phyloP scores from a whole-genome alignment of 495 filamentous ascomycete species.

The Lepraria neglecta region DNA sequence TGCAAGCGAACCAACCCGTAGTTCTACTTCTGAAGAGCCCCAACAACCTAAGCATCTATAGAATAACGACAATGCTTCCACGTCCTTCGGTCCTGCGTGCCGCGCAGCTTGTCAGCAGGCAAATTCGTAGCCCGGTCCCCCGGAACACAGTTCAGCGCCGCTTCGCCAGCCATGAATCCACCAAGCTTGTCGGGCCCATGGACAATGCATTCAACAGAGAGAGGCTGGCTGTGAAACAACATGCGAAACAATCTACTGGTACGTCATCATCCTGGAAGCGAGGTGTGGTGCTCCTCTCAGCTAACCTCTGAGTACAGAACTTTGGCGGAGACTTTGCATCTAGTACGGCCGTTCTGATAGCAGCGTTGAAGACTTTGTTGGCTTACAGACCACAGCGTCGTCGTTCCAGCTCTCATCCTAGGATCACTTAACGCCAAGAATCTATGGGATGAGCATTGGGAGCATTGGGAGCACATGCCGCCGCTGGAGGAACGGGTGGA shows the following conservation, averaged over 20 bases:
- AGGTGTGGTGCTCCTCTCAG: background rate
- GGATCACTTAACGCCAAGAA: slow-evolving; percentile 73
- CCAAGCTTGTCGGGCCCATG: slow-evolving; percentile 43
- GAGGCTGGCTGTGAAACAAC: slow-evolving; percentile 74
- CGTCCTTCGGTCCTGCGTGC: slow-evolving; percentile 57
- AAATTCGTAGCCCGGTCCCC: slow-evolving; percentile 48
- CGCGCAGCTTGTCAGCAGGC: slow-evolving; percentile 50
- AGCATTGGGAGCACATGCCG: slow-evolving; percentile 81
- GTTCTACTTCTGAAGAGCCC: background rate
- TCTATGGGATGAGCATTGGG: slow-evolving; percentile 92
- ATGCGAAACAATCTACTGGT: slow-evolving; percentile 76
- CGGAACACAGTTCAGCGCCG: slow-evolving; percentile 61
- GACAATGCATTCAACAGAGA: slow-evolving; percentile 89
- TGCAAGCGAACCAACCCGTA: background rate
- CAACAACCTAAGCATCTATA: background rate
- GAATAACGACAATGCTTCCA: slow-evolving; percentile 46
- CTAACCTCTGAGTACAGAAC: slow-evolving; percentile 46
- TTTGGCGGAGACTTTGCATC: slow-evolving; percentile 90
- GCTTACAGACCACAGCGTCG: slow-evolving; percentile 44
- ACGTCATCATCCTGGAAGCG: slow-evolving; percentile 11
- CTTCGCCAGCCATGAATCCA: slow-evolving; percentile 52
- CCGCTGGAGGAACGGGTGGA: slow-evolving; percentile 81
- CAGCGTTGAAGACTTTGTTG: background rate
- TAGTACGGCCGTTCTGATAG: slow-evolving; percentile 52
- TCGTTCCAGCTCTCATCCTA: slow-evolving; percentile 63